A percentile compares a stretch with the other conserved stretches of the same genome.
phyloP scores from a whole-genome alignment of 2,329 filamentous ascomycete genomes.

The Calonectria hongkongensis region DNA sequence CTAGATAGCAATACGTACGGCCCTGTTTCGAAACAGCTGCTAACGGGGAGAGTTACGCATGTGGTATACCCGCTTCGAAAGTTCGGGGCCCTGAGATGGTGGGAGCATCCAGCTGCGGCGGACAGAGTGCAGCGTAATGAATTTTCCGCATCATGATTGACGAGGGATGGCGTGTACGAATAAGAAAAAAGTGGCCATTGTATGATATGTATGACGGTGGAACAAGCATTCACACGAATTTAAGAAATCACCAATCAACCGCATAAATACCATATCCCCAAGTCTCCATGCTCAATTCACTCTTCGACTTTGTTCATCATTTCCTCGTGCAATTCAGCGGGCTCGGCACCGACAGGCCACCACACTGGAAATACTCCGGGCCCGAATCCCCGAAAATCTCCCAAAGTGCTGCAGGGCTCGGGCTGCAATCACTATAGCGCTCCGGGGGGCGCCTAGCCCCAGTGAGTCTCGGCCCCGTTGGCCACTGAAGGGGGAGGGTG shows the following conservation, averaged over 20 bases:
- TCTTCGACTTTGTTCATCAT: not conserved
- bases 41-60: conserved; percentile 84
- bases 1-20: conserved; percentile 94
- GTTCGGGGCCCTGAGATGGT: conserved; percentile 75
- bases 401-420: conserved; percentile 11
- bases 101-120: conserved; percentile 65
- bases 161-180: conserved; percentile 17
- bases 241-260: not conserved
- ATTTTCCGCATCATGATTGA: conserved; percentile 50
- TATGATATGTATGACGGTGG: conserved; percentile 1
- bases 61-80: conserved; percentile 81
- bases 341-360: conserved; percentile 15
- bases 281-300: not conserved
- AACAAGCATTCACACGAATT: not conserved
- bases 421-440: not conserved
- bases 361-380: conserved; percentile 27
- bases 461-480: conserved; percentile 1
- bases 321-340: not conserved
- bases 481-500: conserved; percentile 21
- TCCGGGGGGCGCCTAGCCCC: conserved; percentile 8
- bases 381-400: conserved; percentile 12
- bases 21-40: conserved; percentile 83
- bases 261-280: not conserved
- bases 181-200: not conserved
- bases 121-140: conserved; percentile 45